phyloP scores from a whole-genome alignment of 2,329 filamentous ascomycete species.

The Trichothecium sympodiale region DNA sequence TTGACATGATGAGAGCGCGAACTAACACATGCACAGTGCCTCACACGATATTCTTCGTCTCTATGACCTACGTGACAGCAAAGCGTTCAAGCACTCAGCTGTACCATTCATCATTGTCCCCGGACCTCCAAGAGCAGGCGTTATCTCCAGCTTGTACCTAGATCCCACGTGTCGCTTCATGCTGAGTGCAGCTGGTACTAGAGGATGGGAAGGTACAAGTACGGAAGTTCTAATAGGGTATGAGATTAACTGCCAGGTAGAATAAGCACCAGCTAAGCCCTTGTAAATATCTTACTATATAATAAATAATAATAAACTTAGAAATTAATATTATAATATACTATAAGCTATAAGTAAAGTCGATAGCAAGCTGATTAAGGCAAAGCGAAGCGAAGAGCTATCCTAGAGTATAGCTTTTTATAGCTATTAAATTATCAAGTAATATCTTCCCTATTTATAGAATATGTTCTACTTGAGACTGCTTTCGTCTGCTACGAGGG shows the following conservation, averaged over 20 bases:
- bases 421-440: too few species aligned
- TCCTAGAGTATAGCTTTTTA: too few species aligned
- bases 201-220: conserved; percentile 85
- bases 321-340: too few species aligned
- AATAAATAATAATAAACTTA: too few species aligned
- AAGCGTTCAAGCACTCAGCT: conserved; percentile 57
- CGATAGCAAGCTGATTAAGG: too few species aligned
- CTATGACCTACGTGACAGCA: conserved; percentile 69
- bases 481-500: too few species aligned
- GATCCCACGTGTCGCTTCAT: conserved; percentile 85
- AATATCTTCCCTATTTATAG: too few species aligned
- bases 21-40: conserved; percentile 44
- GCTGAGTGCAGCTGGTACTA: conserved; percentile 81
- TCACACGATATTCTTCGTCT: conserved; percentile 88
- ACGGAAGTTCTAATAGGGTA: conserved; percentile 93
- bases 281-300: too few species aligned
- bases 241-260: conserved; percentile 32
- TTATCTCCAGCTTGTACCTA: conserved; percentile 76
- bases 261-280: too few species aligned
- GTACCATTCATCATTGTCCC: conserved; percentile 96
- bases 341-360: too few species aligned
- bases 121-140: conserved; percentile 70
- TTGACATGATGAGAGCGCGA: background rate
- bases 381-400: too few species aligned
- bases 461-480: too few species aligned